phyloP scores from a whole-genome alignment of 2,329 filamentous ascomycete genomes.

The Cladosporium sp. region DNA sequence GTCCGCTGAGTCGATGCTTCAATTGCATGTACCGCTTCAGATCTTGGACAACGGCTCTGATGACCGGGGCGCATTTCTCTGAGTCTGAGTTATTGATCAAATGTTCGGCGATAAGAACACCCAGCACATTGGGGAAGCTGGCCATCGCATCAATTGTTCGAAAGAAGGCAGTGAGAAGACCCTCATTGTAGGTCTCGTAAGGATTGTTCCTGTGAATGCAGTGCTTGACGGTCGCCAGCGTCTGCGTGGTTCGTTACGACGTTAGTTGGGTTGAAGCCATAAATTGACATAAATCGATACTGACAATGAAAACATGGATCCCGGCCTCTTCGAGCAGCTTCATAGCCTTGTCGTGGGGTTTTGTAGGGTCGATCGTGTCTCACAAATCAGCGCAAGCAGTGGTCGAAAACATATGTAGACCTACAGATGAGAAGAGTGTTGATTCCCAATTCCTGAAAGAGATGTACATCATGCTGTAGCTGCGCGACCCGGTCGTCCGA shows the following conservation, averaged over 20 bases:
- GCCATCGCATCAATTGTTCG: background rate
- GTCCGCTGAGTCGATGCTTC: conserved; percentile 19
- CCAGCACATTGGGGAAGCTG: background rate
- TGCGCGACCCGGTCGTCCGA: background rate
- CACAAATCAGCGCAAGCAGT: background rate
- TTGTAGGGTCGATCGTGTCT: conserved; percentile 24
- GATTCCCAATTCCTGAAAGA: background rate
- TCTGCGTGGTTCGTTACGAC: background rate
- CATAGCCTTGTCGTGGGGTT: conserved; percentile 24
- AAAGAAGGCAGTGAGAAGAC: background rate
- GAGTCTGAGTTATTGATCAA: conserved; percentile 21
- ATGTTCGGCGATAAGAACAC: background rate
- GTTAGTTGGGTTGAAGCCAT: background rate
- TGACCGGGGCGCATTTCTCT: conserved; percentile 21
- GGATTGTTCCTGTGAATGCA: background rate
- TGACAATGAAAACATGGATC: conserved; percentile 25
- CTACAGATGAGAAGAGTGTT: background rate
- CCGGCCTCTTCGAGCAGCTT: conserved; percentile 25
- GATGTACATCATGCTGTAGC: background rate
- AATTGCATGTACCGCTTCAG: conserved; percentile 24
- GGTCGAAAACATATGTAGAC: background rate
- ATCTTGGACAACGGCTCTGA: conserved; percentile 26
- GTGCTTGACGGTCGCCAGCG: background rate
- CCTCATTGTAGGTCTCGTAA: background rate
- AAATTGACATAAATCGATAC: background rate